Evolutionary conservation across 805 yeast species (phyloP), one percentile per base, ranked within the genome.

Genomic region (Candida gorgasii): DNA sequence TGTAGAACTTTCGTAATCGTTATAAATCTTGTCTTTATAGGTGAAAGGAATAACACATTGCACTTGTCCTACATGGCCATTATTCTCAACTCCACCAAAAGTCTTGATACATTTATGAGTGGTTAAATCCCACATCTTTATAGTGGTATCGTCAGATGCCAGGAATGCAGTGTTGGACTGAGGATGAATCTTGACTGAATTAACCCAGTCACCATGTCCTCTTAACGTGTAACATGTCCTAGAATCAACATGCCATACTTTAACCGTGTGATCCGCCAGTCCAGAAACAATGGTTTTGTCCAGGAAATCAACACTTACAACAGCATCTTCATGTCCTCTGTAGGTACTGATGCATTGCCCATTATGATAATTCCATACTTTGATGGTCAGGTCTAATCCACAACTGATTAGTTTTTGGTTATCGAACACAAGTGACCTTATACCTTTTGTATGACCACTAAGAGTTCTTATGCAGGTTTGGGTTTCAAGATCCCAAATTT

Each of bases 211-310:
- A 0, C 85, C 77, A 61, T 93, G 99, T 5, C 99, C 99, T 31
- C 97, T 74, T 45, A 93, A 72, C 0, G 98, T 89, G 63, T 85
- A 88, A 58, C 97, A 93, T 0, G 95, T 86, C 65, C 96, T 75
- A 5, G 89, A 80, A 59, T 87, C 96, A 35, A 93, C 96, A 61
- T 93, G 95, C 99, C 99, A 93, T 11, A 93, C 90, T 62, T 89
- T 89, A 42, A 93, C 85, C 0, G 96, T 89, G 48, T 79, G 77
- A 65, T 93, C 99, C 0, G 96, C 96, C 26, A 95, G 83, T 0
- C 98, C 99, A 8, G 93, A 83, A 1, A 89, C 97, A 56, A 93
- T 89, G 22, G 88, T 73, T 55, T 87, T 88, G 49, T 79, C 76
- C 49, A 73, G 73, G 51, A 89, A 86, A 62, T 92, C 97, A 40